phyloP scores from a whole-genome alignment of 78 protist genomes.

The Dictyostelium brefeldianum region DNA sequence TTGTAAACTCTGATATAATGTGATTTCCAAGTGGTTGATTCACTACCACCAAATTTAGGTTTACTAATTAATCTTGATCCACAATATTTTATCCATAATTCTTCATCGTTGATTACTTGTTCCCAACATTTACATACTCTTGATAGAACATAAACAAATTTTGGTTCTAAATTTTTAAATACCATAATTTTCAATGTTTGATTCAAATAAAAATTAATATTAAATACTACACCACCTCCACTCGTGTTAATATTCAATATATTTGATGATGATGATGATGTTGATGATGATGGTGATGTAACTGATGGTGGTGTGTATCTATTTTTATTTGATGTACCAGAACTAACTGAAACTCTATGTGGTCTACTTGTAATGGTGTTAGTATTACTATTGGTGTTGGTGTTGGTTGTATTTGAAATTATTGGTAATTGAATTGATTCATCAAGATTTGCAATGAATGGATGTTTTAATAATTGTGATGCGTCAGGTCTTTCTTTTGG shows the following conservation, averaged over 20 bases:
- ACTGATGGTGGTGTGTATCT: constrained; percentile 26
- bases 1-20: not conserved
- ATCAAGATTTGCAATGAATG: constrained; percentile 17
- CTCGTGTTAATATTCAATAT: not conserved
- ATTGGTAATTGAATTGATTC: not conserved
- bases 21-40: constrained; percentile 12
- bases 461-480: constrained; percentile 51
- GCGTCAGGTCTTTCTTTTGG: constrained; percentile 84
- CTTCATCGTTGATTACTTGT: constrained; percentile 24
- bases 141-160: not conserved
- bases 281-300: not conserved
- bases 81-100: constrained; percentile 37
- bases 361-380: not conserved
- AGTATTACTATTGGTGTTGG: not conserved
- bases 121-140: constrained; percentile 53
- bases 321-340: not conserved
- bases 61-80: not conserved
- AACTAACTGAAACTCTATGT: not conserved
- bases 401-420: not conserved
- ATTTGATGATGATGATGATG: constrained; percentile 11
- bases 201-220: not conserved
- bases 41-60: not conserved
- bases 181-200: not conserved
- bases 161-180: constrained; percentile 6
- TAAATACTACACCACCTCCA: not conserved